A percentile compares a stretch with the other conserved stretches of the same genome.
Conservation (phyloP, 176 grass and related monocot genomes). For the Elaeis guineensis region DNA sequence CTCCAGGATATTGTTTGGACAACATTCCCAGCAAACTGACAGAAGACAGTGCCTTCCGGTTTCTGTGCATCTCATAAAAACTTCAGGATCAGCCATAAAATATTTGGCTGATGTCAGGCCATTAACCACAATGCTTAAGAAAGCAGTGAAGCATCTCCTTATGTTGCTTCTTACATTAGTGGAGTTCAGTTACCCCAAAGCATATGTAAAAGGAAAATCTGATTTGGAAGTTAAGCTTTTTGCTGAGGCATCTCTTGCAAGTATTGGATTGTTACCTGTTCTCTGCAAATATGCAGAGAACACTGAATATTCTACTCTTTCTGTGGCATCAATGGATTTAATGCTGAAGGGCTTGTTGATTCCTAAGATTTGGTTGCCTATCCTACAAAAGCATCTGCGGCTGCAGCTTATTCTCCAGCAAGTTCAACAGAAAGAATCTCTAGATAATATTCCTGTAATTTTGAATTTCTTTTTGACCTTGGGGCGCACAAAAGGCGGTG, state of each 20-base stretch:
- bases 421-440: slow-evolving; percentile 30
- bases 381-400: slow-evolving; percentile 68
- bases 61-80: slow-evolving; percentile 53
- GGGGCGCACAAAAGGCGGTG: slow-evolving; percentile 75
- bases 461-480: slow-evolving; percentile 83
- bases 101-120: slow-evolving; percentile 53
- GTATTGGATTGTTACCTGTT: slow-evolving; percentile 59
- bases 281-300: slow-evolving; percentile 73
- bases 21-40: slow-evolving; percentile 30
- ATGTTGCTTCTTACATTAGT: slow-evolving; percentile 46
- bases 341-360: slow-evolving; percentile 55
- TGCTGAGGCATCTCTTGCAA: slow-evolving; percentile 41
- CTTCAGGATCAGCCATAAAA: slow-evolving; percentile 33
- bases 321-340: slow-evolving; percentile 72
- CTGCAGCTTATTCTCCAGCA: slow-evolving; percentile 63
- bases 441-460: slow-evolving; percentile 36
- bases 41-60: slow-evolving; percentile 18
- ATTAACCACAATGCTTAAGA: slow-evolving; percentile 35
- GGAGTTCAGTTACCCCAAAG: slow-evolving; percentile 33
- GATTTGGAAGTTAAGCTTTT: slow-evolving; percentile 31
- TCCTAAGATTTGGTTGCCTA: slow-evolving; percentile 47
- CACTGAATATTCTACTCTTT: slow-evolving; percentile 47
- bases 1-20: slow-evolving; percentile 30
- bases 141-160: slow-evolving; percentile 61
- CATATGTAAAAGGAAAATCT: slow-evolving; percentile 28